Conservation (phyloP, 441 rosid species). For the Erodium trifolium region DNA sequence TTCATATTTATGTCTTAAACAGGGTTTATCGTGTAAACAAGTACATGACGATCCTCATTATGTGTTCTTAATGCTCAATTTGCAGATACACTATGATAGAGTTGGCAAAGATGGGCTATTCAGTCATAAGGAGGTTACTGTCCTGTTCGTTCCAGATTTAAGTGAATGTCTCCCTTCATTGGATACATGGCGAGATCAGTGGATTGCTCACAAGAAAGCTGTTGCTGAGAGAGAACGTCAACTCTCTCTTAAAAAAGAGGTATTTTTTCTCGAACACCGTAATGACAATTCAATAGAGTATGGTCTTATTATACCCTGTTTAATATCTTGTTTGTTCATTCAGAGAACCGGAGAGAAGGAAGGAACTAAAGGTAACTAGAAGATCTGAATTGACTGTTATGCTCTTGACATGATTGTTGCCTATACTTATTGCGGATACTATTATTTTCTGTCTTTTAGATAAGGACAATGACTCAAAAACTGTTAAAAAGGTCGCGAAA, state of each 20-base stretch:
- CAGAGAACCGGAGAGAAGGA: slow-evolving; percentile 54
- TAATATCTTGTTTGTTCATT: slow-evolving; percentile 18
- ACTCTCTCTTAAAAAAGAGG: slow-evolving; percentile 53
- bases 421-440: slow-evolving; percentile 10
- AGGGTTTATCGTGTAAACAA: not conserved
- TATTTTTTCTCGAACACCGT: slow-evolving; percentile 10
- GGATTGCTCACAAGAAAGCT: slow-evolving; percentile 74
- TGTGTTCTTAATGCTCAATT: slow-evolving; percentile 15
- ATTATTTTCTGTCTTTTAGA: slow-evolving; percentile 25
- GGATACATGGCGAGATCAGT: slow-evolving; percentile 68
- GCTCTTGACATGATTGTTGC: slow-evolving; percentile 9
- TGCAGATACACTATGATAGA: slow-evolving; percentile 95
- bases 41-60: not conserved
- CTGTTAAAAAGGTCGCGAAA: slow-evolving; percentile 29
- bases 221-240: slow-evolving; percentile 59
- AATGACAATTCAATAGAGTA: not conserved
- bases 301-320: slow-evolving; percentile 10
- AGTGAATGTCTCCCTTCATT: slow-evolving; percentile 81
- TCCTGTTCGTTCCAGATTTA: slow-evolving; percentile 88
- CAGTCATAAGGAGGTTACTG: slow-evolving; percentile 83
- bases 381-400: slow-evolving; percentile 12
- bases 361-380: slow-evolving; percentile 46
- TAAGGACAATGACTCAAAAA: slow-evolving; percentile 34
- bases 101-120: slow-evolving; percentile 75
- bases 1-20: not conserved